Conservation (phyloP, 441 rosid species). For the Adansonia grandidieri region DNA sequence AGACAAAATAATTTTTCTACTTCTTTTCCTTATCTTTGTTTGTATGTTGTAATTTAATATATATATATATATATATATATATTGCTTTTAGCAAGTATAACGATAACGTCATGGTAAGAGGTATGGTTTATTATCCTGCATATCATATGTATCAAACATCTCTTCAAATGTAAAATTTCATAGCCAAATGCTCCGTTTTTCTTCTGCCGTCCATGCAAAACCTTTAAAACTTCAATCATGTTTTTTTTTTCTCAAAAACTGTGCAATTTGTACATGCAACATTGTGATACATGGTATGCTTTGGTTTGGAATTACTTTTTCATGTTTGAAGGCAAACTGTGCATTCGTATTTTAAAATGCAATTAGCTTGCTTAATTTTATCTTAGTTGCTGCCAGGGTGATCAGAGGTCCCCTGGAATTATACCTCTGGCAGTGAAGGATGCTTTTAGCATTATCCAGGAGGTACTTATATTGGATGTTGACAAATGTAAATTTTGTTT, state of each 20-base stretch:
- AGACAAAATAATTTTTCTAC: too few relatives aligned
- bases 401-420: constrained; percentile 99
- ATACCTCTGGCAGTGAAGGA: constrained; percentile 98
- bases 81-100: background rate
- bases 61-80: too few relatives aligned
- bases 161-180: background rate
- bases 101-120: background rate
- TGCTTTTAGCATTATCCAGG: constrained; percentile 96
- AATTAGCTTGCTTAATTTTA: constrained; percentile 29
- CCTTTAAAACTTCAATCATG: constrained; percentile 11
- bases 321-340: background rate
- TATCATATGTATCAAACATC: too few relatives aligned
- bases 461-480: constrained; percentile 57
- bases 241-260: background rate
- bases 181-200: background rate
- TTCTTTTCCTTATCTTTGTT: too few relatives aligned
- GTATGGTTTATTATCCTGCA: background rate
- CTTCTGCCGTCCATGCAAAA: constrained; percentile 16
- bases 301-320: constrained; percentile 25
- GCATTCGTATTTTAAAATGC: constrained; percentile 19
- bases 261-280: constrained; percentile 19
- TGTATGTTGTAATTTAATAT: too few relatives aligned
- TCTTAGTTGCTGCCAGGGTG: constrained; percentile 72
- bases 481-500: constrained; percentile 30
- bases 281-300: constrained; percentile 10